A percentile compares a stretch with the other conserved stretches of the same genome.
Evolutionary conservation across 2,329 filamentous ascomycete genomes (phyloP).

Genomic region (Scedosporium dehoogii): DNA sequence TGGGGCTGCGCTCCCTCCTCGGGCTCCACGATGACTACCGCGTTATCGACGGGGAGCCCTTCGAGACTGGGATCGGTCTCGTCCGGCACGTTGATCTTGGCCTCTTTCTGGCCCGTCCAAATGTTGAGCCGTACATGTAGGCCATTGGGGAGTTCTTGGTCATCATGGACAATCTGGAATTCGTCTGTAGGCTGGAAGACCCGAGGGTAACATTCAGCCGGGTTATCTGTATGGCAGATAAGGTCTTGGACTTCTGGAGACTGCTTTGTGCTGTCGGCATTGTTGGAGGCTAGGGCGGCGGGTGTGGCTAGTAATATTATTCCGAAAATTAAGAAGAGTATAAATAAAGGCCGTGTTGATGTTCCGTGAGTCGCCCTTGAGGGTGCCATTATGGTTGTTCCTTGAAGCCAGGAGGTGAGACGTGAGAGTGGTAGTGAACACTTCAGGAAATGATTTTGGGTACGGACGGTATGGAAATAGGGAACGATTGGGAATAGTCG

Average conservation of each 20-base stretch:
- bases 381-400: slow-evolving; percentile 1
- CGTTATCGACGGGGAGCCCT: slow-evolving; percentile 41
- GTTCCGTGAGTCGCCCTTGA: slow-evolving; percentile 1
- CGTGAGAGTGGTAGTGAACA: not conserved
- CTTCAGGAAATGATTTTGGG: too few relatives aligned
- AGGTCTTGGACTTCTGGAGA: slow-evolving; percentile 37
- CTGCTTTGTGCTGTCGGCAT: slow-evolving; percentile 14
- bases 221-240: slow-evolving; percentile 54
- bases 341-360: not conserved
- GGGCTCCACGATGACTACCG: slow-evolving; percentile 44
- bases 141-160: slow-evolving; percentile 55
- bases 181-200: slow-evolving; percentile 54
- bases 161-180: slow-evolving; percentile 52
- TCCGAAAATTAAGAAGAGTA: not conserved
- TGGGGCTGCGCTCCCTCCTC: slow-evolving; percentile 20
- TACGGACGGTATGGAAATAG: not conserved
- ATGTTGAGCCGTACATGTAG: slow-evolving; percentile 59
- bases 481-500: too few relatives aligned
- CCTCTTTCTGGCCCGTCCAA: slow-evolving; percentile 52
- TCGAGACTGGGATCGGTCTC: slow-evolving; percentile 37
- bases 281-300: slow-evolving; percentile 19
- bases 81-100: slow-evolving; percentile 52
- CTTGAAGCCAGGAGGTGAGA: not conserved
- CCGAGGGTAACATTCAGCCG: slow-evolving; percentile 54
- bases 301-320: slow-evolving; percentile 8